A percentile compares a stretch with the other conserved stretches of the same genome.
Evolutionary conservation across 2,329 filamentous ascomycete species (phyloP).

Genomic region (Ophiostoma quercus): DNA sequence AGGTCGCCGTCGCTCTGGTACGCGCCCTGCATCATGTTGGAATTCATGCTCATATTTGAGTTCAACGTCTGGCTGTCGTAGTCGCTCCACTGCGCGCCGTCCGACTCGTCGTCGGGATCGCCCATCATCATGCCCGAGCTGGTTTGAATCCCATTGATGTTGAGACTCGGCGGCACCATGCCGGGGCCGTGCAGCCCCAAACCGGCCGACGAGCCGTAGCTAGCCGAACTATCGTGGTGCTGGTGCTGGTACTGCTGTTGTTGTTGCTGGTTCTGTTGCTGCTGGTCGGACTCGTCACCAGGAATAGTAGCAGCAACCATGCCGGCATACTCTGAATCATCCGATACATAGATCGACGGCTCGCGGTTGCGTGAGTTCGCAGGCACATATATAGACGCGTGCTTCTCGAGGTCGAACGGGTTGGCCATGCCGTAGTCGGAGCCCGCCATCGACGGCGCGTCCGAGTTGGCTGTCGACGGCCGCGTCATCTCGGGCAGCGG

Average conservation of each 20-base stretch:
- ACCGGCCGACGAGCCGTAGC: not conserved
- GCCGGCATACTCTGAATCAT: slow-evolving; percentile 50
- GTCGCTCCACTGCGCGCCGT: not conserved
- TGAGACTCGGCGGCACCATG: not conserved
- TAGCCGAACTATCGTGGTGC: not conserved
- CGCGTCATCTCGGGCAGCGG: slow-evolving; percentile 47
- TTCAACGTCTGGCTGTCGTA: not conserved
- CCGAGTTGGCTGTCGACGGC: slow-evolving; percentile 57
- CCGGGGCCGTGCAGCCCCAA: not conserved
- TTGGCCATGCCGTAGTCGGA: slow-evolving; percentile 52
- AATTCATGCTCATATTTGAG: not conserved
- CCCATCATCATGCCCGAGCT: slow-evolving; percentile 13
- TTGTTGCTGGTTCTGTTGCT: slow-evolving; percentile 18
- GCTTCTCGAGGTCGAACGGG: slow-evolving; percentile 60
- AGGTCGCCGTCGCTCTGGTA: slow-evolving; percentile 10
- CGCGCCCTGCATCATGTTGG: not conserved
- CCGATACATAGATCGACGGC: slow-evolving; percentile 54
- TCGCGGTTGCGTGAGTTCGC: slow-evolving; percentile 37
- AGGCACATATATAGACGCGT: slow-evolving; percentile 49
- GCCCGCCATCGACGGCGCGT: slow-evolving; percentile 51
- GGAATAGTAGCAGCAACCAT: slow-evolving; percentile 26
- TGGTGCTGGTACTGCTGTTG: slow-evolving; percentile 4
- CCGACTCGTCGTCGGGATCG: slow-evolving; percentile 10
- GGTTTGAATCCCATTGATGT: slow-evolving; percentile 9
- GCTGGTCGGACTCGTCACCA: slow-evolving; percentile 28